phyloP scores from a whole-genome alignment of 139 green algal genomes.

The Auxenochlorella pyrenoidosa region DNA sequence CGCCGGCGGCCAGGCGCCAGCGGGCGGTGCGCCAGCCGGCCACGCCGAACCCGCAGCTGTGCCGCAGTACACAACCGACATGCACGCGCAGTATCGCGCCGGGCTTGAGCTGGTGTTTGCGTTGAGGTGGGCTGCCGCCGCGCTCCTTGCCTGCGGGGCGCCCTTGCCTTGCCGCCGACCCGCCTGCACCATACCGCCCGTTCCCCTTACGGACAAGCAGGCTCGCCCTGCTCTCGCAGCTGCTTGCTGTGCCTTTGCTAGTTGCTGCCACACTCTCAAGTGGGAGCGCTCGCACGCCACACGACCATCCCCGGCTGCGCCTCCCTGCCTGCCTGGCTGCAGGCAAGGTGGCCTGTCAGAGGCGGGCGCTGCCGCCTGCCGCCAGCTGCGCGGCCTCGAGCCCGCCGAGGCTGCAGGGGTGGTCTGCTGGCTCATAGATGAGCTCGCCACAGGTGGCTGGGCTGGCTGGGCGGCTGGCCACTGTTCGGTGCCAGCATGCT shows the following conservation, averaged over 20 bases:
- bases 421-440: constrained; percentile 34
- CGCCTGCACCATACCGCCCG: background rate
- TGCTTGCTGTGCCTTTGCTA: background rate
- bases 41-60: background rate
- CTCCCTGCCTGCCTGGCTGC: background rate
- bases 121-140: background rate
- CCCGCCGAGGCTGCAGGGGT: constrained; percentile 15
- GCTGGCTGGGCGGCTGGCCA: too few species aligned
- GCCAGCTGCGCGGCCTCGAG: constrained; percentile 23
- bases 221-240: background rate
- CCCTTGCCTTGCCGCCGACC: too few species aligned
- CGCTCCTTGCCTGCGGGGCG: background rate
- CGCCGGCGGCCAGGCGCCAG: background rate
- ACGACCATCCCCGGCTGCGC: background rate
- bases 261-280: too few species aligned
- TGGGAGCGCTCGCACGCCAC: too few species aligned
- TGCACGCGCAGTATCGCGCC: background rate
- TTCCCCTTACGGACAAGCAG: background rate
- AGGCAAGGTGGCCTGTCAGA: constrained; percentile 26
- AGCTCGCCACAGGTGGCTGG: constrained; percentile 3
- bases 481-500: background rate
- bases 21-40: background rate
- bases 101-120: constrained; percentile 10
- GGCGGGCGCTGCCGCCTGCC: constrained; percentile 4
- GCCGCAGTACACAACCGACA: background rate